These are phyloP conservation scores for Hippophae gyantsensis DNA, from an alignment of 306 rosid species.

Conservation along the genomic window DNA sequence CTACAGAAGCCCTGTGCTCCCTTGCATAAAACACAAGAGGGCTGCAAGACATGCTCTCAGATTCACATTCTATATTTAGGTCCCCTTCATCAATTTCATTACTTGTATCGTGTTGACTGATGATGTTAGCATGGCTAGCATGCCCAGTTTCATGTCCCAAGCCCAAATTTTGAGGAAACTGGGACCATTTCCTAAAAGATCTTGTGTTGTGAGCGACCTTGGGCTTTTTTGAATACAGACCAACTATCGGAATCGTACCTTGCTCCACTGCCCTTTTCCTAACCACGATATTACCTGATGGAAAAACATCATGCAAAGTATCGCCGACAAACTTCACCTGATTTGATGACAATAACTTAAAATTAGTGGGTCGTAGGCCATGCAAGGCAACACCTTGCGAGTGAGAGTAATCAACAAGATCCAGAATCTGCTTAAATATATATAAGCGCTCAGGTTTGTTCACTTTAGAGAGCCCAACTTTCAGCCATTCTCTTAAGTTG, in stretches of 20 bases:
- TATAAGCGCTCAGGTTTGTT: slow-evolving; percentile 50
- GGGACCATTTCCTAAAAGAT: slow-evolving; percentile 34
- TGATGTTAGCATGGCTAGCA: slow-evolving; percentile 27
- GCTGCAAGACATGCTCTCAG: slow-evolving; percentile 37
- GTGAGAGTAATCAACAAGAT: slow-evolving; percentile 55
- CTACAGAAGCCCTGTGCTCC: slow-evolving; percentile 20
- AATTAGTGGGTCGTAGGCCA: slow-evolving; percentile 58
- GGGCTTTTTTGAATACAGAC: slow-evolving; percentile 45
- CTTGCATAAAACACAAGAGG: slow-evolving; percentile 33
- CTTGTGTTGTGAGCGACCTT: slow-evolving; percentile 34
- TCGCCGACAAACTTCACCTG: slow-evolving; percentile 48
- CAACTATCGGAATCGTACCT: slow-evolving; percentile 29
- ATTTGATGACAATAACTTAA: slow-evolving; percentile 47
- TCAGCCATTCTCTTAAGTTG: slow-evolving; percentile 81
- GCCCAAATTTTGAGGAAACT: slow-evolving; percentile 29
- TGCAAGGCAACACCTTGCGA: slow-evolving; percentile 60
- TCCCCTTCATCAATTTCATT: slow-evolving; percentile 30
- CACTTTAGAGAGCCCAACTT: slow-evolving; percentile 31
- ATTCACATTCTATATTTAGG: slow-evolving; percentile 23
- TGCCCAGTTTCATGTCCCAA: slow-evolving; percentile 26
- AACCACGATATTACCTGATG: slow-evolving; percentile 24
- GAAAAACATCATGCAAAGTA: slow-evolving; percentile 28
- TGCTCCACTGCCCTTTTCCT: slow-evolving; percentile 49
- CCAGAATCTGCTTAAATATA: slow-evolving; percentile 65
- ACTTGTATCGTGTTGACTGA: slow-evolving; percentile 25